A percentile compares a stretch with the other conserved stretches of the same genome.
These are phyloP conservation scores for Salix arbutifolia DNA, from an alignment of 345 rosid species.

Conservation along the genomic window DNA sequence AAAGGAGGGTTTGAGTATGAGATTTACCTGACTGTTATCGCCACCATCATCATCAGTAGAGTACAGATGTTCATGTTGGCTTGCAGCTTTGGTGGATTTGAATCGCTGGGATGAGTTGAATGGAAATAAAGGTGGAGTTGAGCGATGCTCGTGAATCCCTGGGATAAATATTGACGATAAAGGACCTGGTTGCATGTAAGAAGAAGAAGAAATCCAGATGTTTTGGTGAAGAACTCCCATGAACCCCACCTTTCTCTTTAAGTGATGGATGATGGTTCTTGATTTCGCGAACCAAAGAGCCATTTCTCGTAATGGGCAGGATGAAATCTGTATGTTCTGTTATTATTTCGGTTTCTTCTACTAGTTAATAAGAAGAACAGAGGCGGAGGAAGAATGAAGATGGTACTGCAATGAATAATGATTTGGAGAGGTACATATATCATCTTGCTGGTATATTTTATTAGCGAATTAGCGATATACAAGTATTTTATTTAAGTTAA, in stretches of 20 bases:
- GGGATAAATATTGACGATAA: background rate
- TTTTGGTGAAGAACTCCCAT: slow-evolving; percentile 8
- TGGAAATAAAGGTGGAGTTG: background rate
- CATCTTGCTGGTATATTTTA: background rate
- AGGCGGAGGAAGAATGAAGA: background rate
- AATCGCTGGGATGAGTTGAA: slow-evolving; percentile 17
- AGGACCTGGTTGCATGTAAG: background rate
- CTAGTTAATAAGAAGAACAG: background rate
- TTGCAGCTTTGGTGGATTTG: slow-evolving; percentile 39
- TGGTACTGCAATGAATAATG: background rate
- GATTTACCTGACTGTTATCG: slow-evolving; percentile 37
- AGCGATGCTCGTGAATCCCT: background rate
- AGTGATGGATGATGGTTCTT: slow-evolving; percentile 20
- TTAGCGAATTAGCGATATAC: too few relatives aligned
- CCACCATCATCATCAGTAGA: slow-evolving; percentile 31
- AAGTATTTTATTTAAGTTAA: too few relatives aligned
- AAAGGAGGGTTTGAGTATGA: background rate
- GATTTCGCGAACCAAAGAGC: slow-evolving; percentile 42
- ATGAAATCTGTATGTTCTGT: background rate
- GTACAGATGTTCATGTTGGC: slow-evolving; percentile 27
- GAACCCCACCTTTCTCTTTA: slow-evolving; percentile 23
- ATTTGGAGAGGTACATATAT: background rate
- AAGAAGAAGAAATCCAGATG: background rate
- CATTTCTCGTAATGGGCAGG: slow-evolving; percentile 19
- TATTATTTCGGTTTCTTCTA: too few relatives aligned